Base-by-base conservation (phyloP, 1,139 yeast species). In the Saccharomycopsis hybrid region DNA sequence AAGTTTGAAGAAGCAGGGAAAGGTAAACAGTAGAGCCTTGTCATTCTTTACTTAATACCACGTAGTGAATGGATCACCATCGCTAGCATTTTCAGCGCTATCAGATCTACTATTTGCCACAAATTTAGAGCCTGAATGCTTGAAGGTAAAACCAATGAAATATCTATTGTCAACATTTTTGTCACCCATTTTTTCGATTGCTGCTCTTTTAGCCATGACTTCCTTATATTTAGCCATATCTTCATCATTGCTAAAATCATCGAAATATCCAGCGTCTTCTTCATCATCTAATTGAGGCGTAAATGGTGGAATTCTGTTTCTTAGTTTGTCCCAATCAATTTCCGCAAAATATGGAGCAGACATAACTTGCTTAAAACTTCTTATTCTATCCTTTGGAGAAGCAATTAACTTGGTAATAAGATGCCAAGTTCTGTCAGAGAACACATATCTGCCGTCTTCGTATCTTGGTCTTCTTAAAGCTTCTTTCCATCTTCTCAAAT, bases 171-270 rank as follows among this genome's bases (percentile, higher is more conserved):
- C 76, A 25, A 78, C 72, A 30, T 80, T 73, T 56, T 79, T 78
- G 58, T 84, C 92, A 33, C 92, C 84, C 65, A 89, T 71, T 55
- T 77, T 82, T 63, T 92, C 96, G 61, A 92, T 78, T 58, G 85
- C 90, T 51, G 79, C 86, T 61, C 85, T 88, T 67, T 94, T 83
- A 58, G 88, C 90, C 73, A 89, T 84, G 24, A 94, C 98, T 62
- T 94, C 98, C 61, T 94, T 92, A 69, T 94, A 94, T 67, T 92
- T 90, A 59, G 92, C 90, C 97, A 94, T 90, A 66, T 94, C 96
- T 51, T 86, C 90, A 62, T 90, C 97, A 65, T 88, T 94, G 55
- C 87, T 89, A 64, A 94, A 94, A 65, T 94, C 98, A 67, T 94
- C 99, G 65, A 94, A 94, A 69, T 94, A 94, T 1, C 98, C 99